A percentile compares a stretch with the other conserved stretches of the same genome.
Evolutionary conservation across 2,329 filamentous ascomycete genomes (phyloP).

Genomic region (Calonectria leucothoes): DNA sequence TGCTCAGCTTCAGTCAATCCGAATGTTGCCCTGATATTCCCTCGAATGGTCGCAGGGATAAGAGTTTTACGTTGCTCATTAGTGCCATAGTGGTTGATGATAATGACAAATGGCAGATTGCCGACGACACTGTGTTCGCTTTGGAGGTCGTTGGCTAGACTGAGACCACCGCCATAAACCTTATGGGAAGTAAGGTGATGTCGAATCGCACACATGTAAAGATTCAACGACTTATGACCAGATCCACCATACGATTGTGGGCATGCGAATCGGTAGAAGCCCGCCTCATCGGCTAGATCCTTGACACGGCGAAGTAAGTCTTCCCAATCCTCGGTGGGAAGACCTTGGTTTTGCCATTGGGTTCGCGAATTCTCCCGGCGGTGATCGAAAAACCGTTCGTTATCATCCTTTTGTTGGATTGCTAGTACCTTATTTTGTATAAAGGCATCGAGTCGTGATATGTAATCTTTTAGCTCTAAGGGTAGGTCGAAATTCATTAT

Average conservation of each 20-base stretch:
- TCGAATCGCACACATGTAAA: conserved; percentile 32
- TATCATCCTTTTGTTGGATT: conserved; percentile 23
- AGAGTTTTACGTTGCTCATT: conserved; percentile 10
- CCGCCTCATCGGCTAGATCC: conserved; percentile 22
- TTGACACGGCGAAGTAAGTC: conserved; percentile 10
- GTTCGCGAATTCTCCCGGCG: conserved; percentile 28
- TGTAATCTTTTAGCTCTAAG: conserved; percentile 11
- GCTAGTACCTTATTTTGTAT: conserved; percentile 14
- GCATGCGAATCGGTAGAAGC: conserved; percentile 29
- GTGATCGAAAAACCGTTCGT: conserved; percentile 30
- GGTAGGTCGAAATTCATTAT: conserved; percentile 28
- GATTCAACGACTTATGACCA: conserved; percentile 16
- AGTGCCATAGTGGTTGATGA: conserved; percentile 27
- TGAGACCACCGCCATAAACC: conserved; percentile 29
- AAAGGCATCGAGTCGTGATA: conserved; percentile 22
- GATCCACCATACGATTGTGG: conserved; percentile 25
- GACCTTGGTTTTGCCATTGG: conserved; percentile 30
- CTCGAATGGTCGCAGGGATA: conserved; percentile 23
- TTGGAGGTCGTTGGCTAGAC: conserved; percentile 32
- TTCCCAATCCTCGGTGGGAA: conserved; percentile 29
- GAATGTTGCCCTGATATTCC: conserved; percentile 23
- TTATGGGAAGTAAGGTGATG: conserved; percentile 29
- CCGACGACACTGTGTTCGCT: conserved; percentile 33
- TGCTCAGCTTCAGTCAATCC: conserved; percentile 31
- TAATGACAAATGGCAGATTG: conserved; percentile 26